Evolutionary conservation across 352 stramenopile genomes (phyloP).

Genomic region (Pseudoperonospora humuli): DNA sequence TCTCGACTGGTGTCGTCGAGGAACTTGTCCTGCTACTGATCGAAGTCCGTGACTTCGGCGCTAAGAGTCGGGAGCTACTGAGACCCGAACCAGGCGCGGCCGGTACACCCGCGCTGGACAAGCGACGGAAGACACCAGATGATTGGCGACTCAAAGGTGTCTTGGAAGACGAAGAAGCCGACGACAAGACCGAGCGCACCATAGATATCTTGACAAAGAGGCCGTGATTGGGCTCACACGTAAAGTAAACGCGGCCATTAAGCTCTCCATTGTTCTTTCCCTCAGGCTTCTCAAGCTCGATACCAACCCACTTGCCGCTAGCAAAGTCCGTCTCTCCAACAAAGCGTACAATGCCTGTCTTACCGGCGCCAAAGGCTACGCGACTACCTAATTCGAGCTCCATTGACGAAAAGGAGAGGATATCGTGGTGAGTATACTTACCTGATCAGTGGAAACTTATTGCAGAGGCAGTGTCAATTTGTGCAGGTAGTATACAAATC

Average conservation of each 20-base stretch:
- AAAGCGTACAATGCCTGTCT: constrained; percentile 66
- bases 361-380: constrained; percentile 62
- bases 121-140: constrained; percentile 20
- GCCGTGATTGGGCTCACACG: constrained; percentile 54
- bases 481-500: no score
- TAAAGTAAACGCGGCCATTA: constrained; percentile 78
- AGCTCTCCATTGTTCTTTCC: constrained; percentile 84
- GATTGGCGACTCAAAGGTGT: constrained; percentile 29
- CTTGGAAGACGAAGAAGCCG: constrained; percentile 20
- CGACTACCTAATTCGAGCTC: constrained; percentile 51
- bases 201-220: constrained; percentile 60
- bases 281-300: constrained; percentile 70
- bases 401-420: constrained; percentile 10
- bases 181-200: constrained; percentile 26
- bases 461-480: no score
- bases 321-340: constrained; percentile 73
- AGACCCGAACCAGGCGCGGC: neutral
- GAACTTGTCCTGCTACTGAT: constrained; percentile 6
- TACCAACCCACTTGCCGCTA: constrained; percentile 70
- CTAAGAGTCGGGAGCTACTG: constrained; percentile 10
- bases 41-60: constrained; percentile 10
- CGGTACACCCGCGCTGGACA: constrained; percentile 1
- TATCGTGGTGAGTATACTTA: no score
- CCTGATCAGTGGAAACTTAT: no score
- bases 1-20: neutral